These are phyloP conservation scores for Globisporangium mamillatum DNA, from an alignment of 352 stramenopile species.

Conservation along the genomic window DNA sequence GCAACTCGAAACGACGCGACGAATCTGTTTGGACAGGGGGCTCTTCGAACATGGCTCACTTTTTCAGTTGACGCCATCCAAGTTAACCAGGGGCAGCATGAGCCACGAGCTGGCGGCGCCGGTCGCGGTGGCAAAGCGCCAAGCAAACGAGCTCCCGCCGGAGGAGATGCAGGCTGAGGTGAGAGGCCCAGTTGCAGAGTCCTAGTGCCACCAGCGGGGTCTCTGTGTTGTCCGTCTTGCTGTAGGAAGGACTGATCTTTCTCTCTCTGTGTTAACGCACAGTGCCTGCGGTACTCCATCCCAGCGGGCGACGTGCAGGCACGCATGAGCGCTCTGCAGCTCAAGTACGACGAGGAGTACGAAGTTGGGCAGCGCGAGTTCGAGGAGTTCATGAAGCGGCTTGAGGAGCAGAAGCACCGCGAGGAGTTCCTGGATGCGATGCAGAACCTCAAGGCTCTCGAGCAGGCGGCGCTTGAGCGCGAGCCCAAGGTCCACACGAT, in stretches of 20 bases:
- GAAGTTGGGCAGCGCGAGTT: constrained; percentile 32
- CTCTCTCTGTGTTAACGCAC: background rate
- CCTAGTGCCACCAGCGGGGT: background rate
- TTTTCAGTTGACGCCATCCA: background rate
- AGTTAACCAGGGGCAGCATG: background rate
- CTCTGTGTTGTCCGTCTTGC: background rate
- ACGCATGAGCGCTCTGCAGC: constrained; percentile 47
- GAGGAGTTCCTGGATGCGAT: constrained; percentile 45
- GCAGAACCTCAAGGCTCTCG: constrained; percentile 31
- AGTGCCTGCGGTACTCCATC: constrained; percentile 61
- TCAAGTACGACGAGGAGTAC: constrained; percentile 65
- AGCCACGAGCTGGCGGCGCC: constrained; percentile 3
- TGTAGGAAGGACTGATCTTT: background rate
- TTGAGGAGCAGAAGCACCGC: constrained; percentile 46
- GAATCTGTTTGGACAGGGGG: constrained; percentile 15
- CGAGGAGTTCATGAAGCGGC: constrained; percentile 32
- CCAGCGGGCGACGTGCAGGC: constrained; percentile 34
- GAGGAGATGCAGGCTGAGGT: constrained; percentile 70
- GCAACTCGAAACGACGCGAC: constrained; percentile 10
- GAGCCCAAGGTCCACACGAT: constrained; percentile 50
- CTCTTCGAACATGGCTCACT: background rate
- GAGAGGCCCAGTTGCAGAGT: background rate
- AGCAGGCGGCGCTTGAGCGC: constrained; percentile 33
- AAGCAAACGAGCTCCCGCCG: constrained; percentile 40
- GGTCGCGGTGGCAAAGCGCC: constrained; percentile 29